Evolutionary conservation across 257 asterid species (phyloP).

Genomic region (Mitragyna speciosa): DNA sequence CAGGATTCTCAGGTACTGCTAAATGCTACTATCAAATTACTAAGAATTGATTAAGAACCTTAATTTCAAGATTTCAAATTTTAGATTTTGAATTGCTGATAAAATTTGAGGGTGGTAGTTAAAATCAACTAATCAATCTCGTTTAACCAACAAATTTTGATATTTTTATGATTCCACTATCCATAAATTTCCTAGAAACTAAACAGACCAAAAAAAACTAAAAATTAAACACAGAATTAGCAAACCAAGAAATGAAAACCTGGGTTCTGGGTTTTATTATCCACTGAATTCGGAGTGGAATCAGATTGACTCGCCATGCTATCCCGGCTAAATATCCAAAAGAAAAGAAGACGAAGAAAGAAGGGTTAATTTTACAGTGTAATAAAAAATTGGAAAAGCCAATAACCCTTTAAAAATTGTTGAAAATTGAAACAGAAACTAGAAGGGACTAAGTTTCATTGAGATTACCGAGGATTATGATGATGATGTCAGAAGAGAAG

Average conservation of each 20-base stretch:
- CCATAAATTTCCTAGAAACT: background rate
- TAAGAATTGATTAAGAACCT: background rate
- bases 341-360: background rate
- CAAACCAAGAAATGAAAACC: conserved; percentile 36
- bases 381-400: background rate
- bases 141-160: background rate
- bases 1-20: too few relatives aligned
- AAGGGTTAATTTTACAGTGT: background rate
- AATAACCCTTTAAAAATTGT: background rate
- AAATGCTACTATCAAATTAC: background rate
- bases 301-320: conserved; percentile 61
- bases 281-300: conserved; percentile 48
- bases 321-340: conserved; percentile 18
- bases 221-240: conserved; percentile 9
- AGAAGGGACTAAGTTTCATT: background rate
- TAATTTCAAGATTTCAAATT: background rate
- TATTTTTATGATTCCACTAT: background rate
- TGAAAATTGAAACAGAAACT: background rate
- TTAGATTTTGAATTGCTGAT: too few relatives aligned
- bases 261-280: conserved; percentile 46
- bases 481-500: conserved; percentile 21
- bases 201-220: background rate
- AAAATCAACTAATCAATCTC: background rate
- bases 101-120: background rate
- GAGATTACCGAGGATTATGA: conserved; percentile 19